Conservation (phyloP, 2,329 filamentous ascomycete species). For the Epichloe gansuensis region DNA sequence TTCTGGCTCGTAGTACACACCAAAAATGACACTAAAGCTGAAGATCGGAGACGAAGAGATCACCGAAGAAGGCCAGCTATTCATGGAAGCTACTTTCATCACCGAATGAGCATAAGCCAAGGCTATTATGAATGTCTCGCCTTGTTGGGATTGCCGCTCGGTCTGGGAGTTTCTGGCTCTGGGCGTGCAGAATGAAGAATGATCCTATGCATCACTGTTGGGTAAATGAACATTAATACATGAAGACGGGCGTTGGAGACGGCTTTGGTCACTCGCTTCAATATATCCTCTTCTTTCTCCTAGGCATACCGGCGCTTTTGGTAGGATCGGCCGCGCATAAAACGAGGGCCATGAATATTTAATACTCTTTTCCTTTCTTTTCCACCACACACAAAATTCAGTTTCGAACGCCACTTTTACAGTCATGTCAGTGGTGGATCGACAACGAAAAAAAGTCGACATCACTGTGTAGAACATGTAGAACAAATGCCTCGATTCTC, state of each 20-base stretch:
- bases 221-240: slow-evolving; percentile 8
- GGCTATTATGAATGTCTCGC: background rate
- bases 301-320: slow-evolving; percentile 5
- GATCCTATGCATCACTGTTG: slow-evolving; percentile 8
- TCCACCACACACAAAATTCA: background rate
- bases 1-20: slow-evolving; percentile 50
- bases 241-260: slow-evolving; percentile 14
- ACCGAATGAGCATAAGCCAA: slow-evolving; percentile 35
- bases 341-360: background rate
- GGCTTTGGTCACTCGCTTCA: slow-evolving; percentile 14
- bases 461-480: no score
- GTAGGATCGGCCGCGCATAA: slow-evolving; percentile 2
- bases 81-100: slow-evolving; percentile 94
- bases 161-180: background rate
- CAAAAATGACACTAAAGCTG: slow-evolving; percentile 62
- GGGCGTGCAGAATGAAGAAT: slow-evolving; percentile 1
- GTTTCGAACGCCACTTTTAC: background rate
- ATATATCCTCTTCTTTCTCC: slow-evolving; percentile 7
- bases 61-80: slow-evolving; percentile 65
- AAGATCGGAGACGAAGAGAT: slow-evolving; percentile 73
- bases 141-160: background rate
- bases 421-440: no score
- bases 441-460: no score
- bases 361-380: background rate
- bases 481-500: no score